Percentiles rank a stretch among this genome's conserved stretches.
Evolutionary conservation across 257 asterid species (phyloP).

Genomic region (Solanum corneliomulleri): DNA sequence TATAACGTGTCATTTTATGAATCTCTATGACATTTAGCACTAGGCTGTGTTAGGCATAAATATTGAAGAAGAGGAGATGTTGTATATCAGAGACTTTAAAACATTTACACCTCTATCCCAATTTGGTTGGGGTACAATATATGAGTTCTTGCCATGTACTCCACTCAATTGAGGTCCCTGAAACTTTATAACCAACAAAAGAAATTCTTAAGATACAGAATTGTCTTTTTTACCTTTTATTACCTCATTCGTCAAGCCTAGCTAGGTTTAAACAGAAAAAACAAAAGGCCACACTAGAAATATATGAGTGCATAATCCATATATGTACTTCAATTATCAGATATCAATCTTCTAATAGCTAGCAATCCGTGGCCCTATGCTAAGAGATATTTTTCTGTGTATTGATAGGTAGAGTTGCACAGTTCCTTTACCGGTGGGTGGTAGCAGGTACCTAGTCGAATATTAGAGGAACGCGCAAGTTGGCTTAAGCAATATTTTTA

Average conservation of each 20-base stretch:
- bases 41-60: background rate
- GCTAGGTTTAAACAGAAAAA: background rate
- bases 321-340: background rate
- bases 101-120: background rate
- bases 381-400: background rate
- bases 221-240: background rate
- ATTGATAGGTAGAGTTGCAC: background rate
- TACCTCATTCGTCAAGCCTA: background rate
- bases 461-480: background rate
- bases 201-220: background rate
- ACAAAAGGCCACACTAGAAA: background rate
- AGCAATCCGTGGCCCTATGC: background rate
- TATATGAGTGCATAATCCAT: background rate
- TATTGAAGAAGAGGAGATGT: background rate
- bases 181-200: background rate
- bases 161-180: background rate
- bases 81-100: background rate
- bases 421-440: background rate
- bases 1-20: background rate
- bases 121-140: background rate
- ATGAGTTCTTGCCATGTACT: background rate
- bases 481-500: background rate
- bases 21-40: background rate
- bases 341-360: background rate
- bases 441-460: background rate